Evolutionary conservation across 192 early-diverging fungal genomes (phyloP), one percentile per base, ranked within the genome.

Genomic region (Entophlyctis helioformis): DNA sequence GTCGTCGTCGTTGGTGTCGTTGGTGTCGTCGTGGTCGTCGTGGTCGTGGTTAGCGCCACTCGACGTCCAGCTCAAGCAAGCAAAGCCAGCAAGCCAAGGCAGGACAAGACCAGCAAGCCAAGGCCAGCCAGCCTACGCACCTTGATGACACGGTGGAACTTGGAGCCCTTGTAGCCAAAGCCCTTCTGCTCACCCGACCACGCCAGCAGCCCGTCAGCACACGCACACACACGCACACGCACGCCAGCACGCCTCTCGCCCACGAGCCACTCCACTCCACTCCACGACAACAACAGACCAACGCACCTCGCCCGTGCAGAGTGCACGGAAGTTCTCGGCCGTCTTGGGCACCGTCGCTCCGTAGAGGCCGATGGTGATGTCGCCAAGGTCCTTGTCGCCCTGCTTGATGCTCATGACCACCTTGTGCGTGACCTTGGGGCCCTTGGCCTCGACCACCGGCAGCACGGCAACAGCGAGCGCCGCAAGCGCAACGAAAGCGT

Each of bases 241-340:
- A 42, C 8, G 42, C 18, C 8, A 43, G 39, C 6, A 44, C 4
- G 6, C 9, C 24, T 7, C 16, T 43, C 5, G 9, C 4, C 36
- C 20, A 3, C 15, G 12, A 34, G 40, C 1, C 11, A 2, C 13
- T 9, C 39, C 23, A 48, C 13, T 19, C 13, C 40, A 11, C 20
- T 18, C 48, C n/a, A n/a, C n/a, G n/a, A n/a, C n/a, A n/a, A n/a
- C n/a, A n/a, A n/a, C n/a, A n/a, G n/a, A n/a, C n/a, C n/a, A n/a
- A n/a, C n/a, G n/a, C n/a, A n/a, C n/a, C 54, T 72, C 66, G 20
- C 69, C 66, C 28, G 64, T 63, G 24, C 48, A 57, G 7, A 96
- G 76, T 47, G 83, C 85, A 35, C 87, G 84, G 80, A 94, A 96
- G 83, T 96, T 96, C 72, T 97, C 91, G 48, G 84, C 83, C 19